Evolutionary conservation across 2,329 filamentous ascomycete genomes (phyloP).

Genomic region (Aspergillus caelatus): DNA sequence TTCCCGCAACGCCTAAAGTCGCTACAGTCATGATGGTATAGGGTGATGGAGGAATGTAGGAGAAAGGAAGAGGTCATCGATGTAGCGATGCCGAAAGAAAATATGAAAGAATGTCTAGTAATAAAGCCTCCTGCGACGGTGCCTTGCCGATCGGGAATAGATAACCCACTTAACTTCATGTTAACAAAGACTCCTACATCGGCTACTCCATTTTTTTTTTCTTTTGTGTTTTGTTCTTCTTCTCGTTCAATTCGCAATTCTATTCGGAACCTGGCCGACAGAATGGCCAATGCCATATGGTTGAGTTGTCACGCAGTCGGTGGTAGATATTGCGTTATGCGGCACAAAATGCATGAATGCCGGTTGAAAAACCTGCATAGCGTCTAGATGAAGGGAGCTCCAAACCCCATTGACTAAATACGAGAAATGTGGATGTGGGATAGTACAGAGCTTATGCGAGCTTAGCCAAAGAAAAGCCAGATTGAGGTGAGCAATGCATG

Average conservation of each 20-base stretch:
- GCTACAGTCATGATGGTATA: constrained; percentile 6
- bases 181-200: not conserved
- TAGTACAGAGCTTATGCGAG: constrained; percentile 3
- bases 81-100: not conserved
- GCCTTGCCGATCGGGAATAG: not conserved
- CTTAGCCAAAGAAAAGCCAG: constrained; percentile 7
- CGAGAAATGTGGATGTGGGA: constrained; percentile 4
- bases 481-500: constrained; percentile 15
- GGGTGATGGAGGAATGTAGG: not conserved
- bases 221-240: not conserved
- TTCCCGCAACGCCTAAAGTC: constrained; percentile 2
- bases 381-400: constrained; percentile 2
- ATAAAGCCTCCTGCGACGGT: not conserved
- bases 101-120: not conserved
- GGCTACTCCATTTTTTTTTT: not conserved
- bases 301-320: constrained; percentile 13
- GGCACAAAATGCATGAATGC: not conserved
- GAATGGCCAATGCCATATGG: constrained; percentile 1
- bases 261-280: not conserved
- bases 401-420: constrained; percentile 1
- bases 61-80: not conserved
- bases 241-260: not conserved
- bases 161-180: constrained; percentile 5
- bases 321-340: constrained; percentile 16
- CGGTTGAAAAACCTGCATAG: constrained; percentile 8